phyloP scores from a whole-genome alignment of 2,329 filamentous ascomycete species.

The Lasiodiplodia sp. region DNA sequence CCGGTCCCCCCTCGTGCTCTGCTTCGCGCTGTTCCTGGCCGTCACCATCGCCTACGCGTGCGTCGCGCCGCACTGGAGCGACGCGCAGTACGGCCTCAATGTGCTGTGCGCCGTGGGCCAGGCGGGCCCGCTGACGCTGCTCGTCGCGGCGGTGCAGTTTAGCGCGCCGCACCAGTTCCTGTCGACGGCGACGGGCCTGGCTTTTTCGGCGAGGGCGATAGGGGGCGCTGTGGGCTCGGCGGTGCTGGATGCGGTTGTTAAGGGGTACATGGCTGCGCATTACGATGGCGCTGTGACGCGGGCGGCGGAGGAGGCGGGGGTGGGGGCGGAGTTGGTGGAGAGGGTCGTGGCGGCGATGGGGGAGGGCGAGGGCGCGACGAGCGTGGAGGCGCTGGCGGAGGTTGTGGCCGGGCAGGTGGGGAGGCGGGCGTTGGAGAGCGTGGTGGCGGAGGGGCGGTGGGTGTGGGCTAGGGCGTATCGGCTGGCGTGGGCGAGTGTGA shows the following conservation, averaged over 20 bases:
- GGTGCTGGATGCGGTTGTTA: slow-evolving; percentile 42
- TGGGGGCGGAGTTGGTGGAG: slow-evolving; percentile 34
- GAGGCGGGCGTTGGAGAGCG: slow-evolving; percentile 35
- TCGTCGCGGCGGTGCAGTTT: slow-evolving; percentile 44
- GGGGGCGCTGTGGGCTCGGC: slow-evolving; percentile 44
- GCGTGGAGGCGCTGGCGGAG: slow-evolving; percentile 26
- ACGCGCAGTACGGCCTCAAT: slow-evolving; percentile 39
- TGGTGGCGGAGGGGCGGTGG: slow-evolving; percentile 41
- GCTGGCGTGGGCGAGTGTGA: slow-evolving; percentile 42
- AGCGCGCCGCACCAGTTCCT: slow-evolving; percentile 42
- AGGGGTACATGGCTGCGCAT: slow-evolving; percentile 36
- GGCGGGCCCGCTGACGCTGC: slow-evolving; percentile 41
- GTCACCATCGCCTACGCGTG: slow-evolving; percentile 39
- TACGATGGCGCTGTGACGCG: slow-evolving; percentile 30
- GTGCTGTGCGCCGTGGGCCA: slow-evolving; percentile 40
- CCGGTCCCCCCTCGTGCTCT: slow-evolving; percentile 39
- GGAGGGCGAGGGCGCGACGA: slow-evolving; percentile 32
- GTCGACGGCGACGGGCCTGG: slow-evolving; percentile 43
- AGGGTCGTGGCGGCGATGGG: slow-evolving; percentile 37
- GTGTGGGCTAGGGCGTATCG: slow-evolving; percentile 41
- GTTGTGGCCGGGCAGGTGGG: slow-evolving; percentile 33
- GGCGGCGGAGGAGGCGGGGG: neutral
- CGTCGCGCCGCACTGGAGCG: slow-evolving; percentile 39
- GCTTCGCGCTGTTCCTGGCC: slow-evolving; percentile 41
- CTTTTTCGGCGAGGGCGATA: slow-evolving; percentile 44